Evolutionary conservation across 345 rosid species (phyloP).

Genomic region (Crucihimalaya himalaica): DNA sequence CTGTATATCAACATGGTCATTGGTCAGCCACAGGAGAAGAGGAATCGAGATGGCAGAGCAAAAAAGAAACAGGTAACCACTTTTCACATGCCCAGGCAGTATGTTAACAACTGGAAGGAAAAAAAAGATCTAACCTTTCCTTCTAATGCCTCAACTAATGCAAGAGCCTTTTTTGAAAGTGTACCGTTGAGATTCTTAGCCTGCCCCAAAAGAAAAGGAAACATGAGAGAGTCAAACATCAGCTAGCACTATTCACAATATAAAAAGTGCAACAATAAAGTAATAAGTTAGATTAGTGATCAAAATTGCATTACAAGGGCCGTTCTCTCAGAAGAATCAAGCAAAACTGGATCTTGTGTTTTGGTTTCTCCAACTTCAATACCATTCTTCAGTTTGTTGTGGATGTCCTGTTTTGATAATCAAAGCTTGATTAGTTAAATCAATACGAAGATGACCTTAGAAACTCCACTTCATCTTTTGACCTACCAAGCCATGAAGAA

Average conservation of each 20-base stretch:
- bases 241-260: not conserved
- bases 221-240: not conserved
- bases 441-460: conserved; percentile 8
- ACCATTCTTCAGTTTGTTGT: conserved; percentile 82
- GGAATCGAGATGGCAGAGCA: not conserved
- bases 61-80: not conserved
- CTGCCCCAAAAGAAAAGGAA: conserved; percentile 46
- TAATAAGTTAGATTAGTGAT: not conserved
- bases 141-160: conserved; percentile 75
- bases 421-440: conserved; percentile 15
- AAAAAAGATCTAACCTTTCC: conserved; percentile 65
- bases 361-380: conserved; percentile 64
- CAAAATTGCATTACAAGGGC: conserved; percentile 59
- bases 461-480: conserved; percentile 11
- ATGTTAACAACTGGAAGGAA: not conserved
- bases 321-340: conserved; percentile 64
- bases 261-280: conserved; percentile 11
- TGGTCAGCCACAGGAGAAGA: not conserved
- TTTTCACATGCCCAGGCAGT: conserved; percentile 1
- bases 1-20: not conserved
- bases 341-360: conserved; percentile 49
- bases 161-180: conserved; percentile 72
- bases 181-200: conserved; percentile 77
- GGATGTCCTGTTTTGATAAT: conserved; percentile 55
- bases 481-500: conserved; percentile 72